Evolutionary conservation across 2,329 filamentous ascomycete species (phyloP).

Genomic region (Drechslera avenae): DNA sequence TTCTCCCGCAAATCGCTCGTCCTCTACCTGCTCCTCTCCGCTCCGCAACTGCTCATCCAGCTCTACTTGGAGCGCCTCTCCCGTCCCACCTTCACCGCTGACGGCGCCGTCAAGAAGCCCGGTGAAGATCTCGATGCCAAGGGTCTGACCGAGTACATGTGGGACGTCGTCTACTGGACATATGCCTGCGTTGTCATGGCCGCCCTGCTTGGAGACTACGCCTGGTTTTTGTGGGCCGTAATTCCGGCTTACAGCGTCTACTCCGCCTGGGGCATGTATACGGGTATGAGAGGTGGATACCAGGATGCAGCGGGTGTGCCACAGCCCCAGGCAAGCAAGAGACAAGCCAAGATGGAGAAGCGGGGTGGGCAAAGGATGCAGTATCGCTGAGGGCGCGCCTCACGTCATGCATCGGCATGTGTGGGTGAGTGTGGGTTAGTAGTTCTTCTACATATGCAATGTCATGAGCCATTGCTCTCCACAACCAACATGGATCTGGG

Average conservation of each 20-base stretch:
- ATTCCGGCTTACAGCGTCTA: constrained; percentile 56
- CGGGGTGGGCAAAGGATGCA: constrained; percentile 55
- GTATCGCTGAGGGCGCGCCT: constrained; percentile 48
- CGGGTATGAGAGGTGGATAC: constrained; percentile 51
- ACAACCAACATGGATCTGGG: too few species aligned
- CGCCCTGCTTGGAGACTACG: constrained; percentile 79
- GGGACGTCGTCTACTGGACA: constrained; percentile 94
- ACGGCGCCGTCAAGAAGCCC: constrained; percentile 68
- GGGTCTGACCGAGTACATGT: constrained; percentile 96
- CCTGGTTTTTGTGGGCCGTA: constrained; percentile 65
- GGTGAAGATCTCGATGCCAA: constrained; percentile 88
- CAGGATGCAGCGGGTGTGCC: constrained; percentile 49
- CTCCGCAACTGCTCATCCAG: constrained; percentile 78
- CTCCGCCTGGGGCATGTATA: constrained; percentile 54
- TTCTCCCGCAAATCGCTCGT: constrained; percentile 59
- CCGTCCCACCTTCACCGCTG: constrained; percentile 72
- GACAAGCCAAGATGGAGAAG: constrained; percentile 59
- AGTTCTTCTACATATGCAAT: too few species aligned
- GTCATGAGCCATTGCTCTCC: too few species aligned
- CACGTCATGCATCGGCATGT: background rate
- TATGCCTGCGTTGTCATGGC: constrained; percentile 78
- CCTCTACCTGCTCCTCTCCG: constrained; percentile 73
- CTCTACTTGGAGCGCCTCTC: constrained; percentile 84
- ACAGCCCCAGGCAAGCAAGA: constrained; percentile 51
- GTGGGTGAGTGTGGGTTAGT: background rate